A percentile compares a stretch with the other conserved stretches of the same genome.
phyloP scores from a whole-genome alignment of 2,329 filamentous ascomycete genomes.

The Periconia sp. region DNA sequence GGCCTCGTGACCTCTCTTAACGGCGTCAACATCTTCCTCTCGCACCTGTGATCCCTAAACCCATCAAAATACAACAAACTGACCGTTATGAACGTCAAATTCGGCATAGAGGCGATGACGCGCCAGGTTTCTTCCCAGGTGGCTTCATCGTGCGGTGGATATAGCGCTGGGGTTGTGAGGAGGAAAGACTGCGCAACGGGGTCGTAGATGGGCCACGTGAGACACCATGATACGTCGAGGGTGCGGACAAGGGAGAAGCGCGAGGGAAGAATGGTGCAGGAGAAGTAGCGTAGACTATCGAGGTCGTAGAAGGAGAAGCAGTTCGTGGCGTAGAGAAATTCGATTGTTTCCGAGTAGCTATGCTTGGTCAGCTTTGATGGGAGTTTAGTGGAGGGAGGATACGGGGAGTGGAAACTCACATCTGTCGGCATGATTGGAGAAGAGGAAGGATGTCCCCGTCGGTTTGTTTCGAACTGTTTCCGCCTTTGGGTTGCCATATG shows the following conservation, averaged over 20 bases:
- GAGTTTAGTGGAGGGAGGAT: not conserved
- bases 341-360: slow-evolving; percentile 22
- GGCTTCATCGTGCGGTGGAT: slow-evolving; percentile 25
- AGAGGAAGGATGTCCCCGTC: slow-evolving; percentile 34
- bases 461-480: slow-evolving; percentile 10
- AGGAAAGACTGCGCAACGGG: slow-evolving; percentile 16
- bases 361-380: not conserved
- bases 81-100: slow-evolving; percentile 14
- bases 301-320: slow-evolving; percentile 27
- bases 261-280: slow-evolving; percentile 16
- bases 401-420: slow-evolving; percentile 12
- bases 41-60: slow-evolving; percentile 18
- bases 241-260: slow-evolving; percentile 18
- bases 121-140: slow-evolving; percentile 28
- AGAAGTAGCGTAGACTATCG: slow-evolving; percentile 24
- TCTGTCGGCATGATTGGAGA: slow-evolving; percentile 36
- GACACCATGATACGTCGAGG: slow-evolving; percentile 19
- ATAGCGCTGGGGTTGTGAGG: slow-evolving; percentile 15
- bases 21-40: slow-evolving; percentile 18
- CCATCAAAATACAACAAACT: slow-evolving; percentile 21
- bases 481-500: slow-evolving; percentile 14
- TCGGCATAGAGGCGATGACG: slow-evolving; percentile 19
- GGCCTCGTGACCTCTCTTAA: slow-evolving; percentile 14
- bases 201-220: slow-evolving; percentile 27
- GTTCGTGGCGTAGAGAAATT: slow-evolving; percentile 20